phyloP scores from a whole-genome alignment of 2,329 filamentous ascomycete species.

The Cytospora mali region DNA sequence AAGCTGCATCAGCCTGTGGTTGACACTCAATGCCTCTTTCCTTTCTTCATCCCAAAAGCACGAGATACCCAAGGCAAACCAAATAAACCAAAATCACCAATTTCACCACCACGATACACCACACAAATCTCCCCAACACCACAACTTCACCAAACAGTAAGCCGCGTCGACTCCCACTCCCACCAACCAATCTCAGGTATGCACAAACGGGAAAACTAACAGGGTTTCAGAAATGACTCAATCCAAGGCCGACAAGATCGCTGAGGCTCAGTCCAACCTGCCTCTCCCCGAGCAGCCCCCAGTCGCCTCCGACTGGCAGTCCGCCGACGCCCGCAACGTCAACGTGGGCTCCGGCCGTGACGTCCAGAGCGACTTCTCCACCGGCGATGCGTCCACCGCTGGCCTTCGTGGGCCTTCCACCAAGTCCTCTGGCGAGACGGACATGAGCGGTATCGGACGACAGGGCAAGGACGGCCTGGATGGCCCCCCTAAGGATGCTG shows the following conservation, averaged over 20 bases:
- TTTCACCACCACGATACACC: background rate
- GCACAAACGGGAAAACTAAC: background rate
- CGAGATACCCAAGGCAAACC: background rate
- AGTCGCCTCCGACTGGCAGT: slow-evolving; percentile 76
- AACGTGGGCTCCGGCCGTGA: slow-evolving; percentile 68
- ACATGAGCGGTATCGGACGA: slow-evolving; percentile 64
- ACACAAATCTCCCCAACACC: background rate
- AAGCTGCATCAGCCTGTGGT: slow-evolving; percentile 7
- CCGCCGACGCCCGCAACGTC: slow-evolving; percentile 66
- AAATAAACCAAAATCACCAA: background rate
- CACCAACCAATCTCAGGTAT: background rate
- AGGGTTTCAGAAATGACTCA: slow-evolving; percentile 39
- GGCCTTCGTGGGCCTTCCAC: slow-evolving; percentile 64
- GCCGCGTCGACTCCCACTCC: background rate
- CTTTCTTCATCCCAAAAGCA: slow-evolving; percentile 4
- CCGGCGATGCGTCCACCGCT: slow-evolving; percentile 48
- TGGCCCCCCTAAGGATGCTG: slow-evolving; percentile 62
- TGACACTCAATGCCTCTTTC: background rate
- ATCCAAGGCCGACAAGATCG: slow-evolving; percentile 67
- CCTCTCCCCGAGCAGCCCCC: slow-evolving; percentile 80
- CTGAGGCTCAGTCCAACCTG: slow-evolving; percentile 70
- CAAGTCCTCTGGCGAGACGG: slow-evolving; percentile 51
- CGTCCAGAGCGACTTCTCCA: slow-evolving; percentile 54
- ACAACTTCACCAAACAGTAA: slow-evolving; percentile 17
- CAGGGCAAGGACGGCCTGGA: slow-evolving; percentile 62